Evolutionary conservation across 1,284 basidiomycete genomes (phyloP), one percentile per base, ranked within the genome.

Genomic region (Cystobasidium sp.): DNA sequence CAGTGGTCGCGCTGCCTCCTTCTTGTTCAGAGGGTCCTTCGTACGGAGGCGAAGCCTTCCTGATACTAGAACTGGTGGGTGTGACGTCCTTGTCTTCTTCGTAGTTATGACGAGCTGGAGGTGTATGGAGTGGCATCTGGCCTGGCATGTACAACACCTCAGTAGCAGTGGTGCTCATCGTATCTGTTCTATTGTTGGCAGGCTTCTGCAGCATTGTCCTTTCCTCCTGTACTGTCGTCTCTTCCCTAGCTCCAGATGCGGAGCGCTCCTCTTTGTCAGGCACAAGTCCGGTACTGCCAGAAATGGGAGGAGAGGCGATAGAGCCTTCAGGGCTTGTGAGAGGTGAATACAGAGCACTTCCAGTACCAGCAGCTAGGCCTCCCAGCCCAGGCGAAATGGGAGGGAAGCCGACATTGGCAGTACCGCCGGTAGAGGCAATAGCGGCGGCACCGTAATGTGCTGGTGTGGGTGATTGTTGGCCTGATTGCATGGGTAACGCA

Each of bases 271-370:
- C 2, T 5, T 31, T 31, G 31, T 31, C 31, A 5, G 5, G 5
- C 2, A 31, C 31, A 31, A 31, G 31, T 31, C 31, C 31, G 5
- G 31, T 31, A 31, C 31, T 31, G 31, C 31, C 31, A 31, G 31
- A 31, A 5, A 31, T 31, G 31, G 31, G 31, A 31, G 31, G 31
- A 31, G 31, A 31, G 31, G 31, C 31, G 31, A 31, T 31, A 31
- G 31, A 31, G 5, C 47, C 39, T 22, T 66, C 64, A 18, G 64
- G 64, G 22, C 64, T 66, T 6, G 64, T 66, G 14, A 66, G 9
- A 20, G 64, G 64, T 31, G 64, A 66, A 37, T 66, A 66, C 14
- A 66, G 9, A 51, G 64, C 64, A 53, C 64, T 66, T 16, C 51
- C 51, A 20, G 43, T 6, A 12, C 44, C 64, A 39, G 56, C 56